These are phyloP conservation scores for Allomyces javanicus DNA, from an alignment of 192 early-diverging fungal genomes.

Conservation along the genomic window DNA sequence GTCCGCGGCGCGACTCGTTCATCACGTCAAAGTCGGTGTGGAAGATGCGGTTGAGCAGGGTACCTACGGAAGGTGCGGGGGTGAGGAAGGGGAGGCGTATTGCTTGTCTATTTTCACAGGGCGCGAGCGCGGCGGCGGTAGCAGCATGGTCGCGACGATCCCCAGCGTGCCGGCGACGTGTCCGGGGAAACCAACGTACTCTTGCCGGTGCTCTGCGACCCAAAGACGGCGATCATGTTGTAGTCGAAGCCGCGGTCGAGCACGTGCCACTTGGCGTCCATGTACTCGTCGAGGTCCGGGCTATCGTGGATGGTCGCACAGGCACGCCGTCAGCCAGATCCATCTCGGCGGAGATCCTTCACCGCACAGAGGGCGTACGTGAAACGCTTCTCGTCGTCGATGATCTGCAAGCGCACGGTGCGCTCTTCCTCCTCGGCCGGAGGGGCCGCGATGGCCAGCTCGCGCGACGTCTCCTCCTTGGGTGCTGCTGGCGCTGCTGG, in stretches of 20 bases:
- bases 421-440: no score
- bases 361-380: constrained; percentile 27
- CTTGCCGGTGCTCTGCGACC: constrained; percentile 96
- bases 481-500: no score
- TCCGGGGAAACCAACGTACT: constrained; percentile 24
- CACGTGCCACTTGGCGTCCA: constrained; percentile 61
- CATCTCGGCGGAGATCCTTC: neutral
- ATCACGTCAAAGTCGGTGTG: constrained; percentile 92
- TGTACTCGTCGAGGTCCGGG: constrained; percentile 45
- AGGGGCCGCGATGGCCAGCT: no score
- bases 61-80: constrained; percentile 28
- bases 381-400: constrained; percentile 64
- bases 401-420: constrained; percentile 34
- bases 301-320: constrained; percentile 15
- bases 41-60: constrained; percentile 86
- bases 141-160: no score
- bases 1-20: constrained; percentile 62
- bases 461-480: no score
- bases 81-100: no score
- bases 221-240: constrained; percentile 92
- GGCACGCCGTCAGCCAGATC: neutral
- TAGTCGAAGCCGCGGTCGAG: constrained; percentile 80
- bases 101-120: no score
- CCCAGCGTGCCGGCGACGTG: no score
- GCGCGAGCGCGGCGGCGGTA: no score